These are phyloP conservation scores for Monosporascus sp. DNA, from an alignment of 2,329 filamentous ascomycete genomes.

Conservation along the genomic window DNA sequence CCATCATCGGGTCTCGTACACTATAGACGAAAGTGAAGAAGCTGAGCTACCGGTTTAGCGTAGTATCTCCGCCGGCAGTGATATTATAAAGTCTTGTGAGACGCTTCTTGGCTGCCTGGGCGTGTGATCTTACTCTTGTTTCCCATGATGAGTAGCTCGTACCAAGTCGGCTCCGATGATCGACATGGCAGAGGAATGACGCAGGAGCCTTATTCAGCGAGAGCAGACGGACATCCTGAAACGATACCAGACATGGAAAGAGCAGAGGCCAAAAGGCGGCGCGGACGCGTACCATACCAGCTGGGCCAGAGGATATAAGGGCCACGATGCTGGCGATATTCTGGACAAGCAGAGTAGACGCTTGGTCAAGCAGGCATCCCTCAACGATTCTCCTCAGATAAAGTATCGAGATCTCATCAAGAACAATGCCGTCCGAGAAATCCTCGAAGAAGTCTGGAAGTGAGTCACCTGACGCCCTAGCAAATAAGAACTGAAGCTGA, in stretches of 20 bases:
- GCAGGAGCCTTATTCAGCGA: neutral
- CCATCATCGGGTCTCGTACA: conserved; percentile 2
- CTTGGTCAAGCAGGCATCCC: neutral
- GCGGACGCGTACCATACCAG: neutral
- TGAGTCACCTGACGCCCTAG: conserved; percentile 1
- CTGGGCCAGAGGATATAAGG: conserved; percentile 5
- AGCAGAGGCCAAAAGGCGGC: conserved; percentile 1
- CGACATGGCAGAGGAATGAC: neutral
- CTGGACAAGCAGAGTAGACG: neutral
- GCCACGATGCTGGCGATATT: neutral
- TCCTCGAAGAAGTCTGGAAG: conserved; percentile 6
- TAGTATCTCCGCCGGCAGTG: conserved; percentile 5
- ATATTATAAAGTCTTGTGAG: conserved; percentile 1
- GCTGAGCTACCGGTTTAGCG: conserved; percentile 5
- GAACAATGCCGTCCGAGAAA: conserved; percentile 8
- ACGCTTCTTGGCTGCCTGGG: conserved; percentile 2
- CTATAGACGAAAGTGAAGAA: conserved; percentile 3
- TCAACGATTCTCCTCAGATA: neutral
- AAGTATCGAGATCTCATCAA: neutral
- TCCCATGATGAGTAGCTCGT: neutral
- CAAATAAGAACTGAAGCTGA: neutral
- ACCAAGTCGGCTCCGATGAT: neutral
- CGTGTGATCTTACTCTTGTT: neutral
- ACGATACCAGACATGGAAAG: conserved; percentile 4
- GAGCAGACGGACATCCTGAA: neutral